Evolutionary conservation across 2,329 filamentous ascomycete genomes (phyloP).

Genomic region (Hypoxylon sp.): DNA sequence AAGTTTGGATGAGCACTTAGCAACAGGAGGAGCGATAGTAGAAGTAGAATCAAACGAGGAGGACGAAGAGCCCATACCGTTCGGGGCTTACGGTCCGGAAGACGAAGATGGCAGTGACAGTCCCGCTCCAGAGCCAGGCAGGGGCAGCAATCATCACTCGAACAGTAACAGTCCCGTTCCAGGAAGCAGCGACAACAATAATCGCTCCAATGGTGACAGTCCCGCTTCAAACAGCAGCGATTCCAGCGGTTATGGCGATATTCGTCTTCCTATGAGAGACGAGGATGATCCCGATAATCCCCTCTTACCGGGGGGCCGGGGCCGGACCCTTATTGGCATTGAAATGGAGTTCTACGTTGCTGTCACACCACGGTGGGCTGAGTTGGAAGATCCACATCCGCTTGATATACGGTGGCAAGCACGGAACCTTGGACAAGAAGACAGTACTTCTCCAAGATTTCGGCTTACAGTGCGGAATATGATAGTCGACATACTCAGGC

Average conservation of each 20-base stretch:
- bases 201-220: not conserved
- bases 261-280: not conserved
- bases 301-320: not conserved
- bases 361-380: not conserved
- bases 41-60: not conserved
- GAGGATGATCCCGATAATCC: conserved; percentile 12
- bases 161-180: no score
- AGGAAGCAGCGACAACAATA: no score
- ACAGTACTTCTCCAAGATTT: not conserved
- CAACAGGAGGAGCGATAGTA: not conserved
- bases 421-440: not conserved
- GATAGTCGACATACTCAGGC: conserved; percentile 39
- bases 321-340: conserved; percentile 45
- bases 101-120: no score
- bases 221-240: not conserved
- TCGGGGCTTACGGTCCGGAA: no score
- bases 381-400: conserved; percentile 39
- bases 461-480: conserved; percentile 34
- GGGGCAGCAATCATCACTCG: no score
- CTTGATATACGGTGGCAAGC: conserved; percentile 36
- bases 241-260: no score
- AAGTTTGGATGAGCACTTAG: not conserved
- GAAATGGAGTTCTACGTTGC: conserved; percentile 46
- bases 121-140: no score
- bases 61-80: not conserved